Base-by-base conservation (phyloP, 495 filamentous ascomycete species). In the Aspergillus coremiiformis region DNA sequence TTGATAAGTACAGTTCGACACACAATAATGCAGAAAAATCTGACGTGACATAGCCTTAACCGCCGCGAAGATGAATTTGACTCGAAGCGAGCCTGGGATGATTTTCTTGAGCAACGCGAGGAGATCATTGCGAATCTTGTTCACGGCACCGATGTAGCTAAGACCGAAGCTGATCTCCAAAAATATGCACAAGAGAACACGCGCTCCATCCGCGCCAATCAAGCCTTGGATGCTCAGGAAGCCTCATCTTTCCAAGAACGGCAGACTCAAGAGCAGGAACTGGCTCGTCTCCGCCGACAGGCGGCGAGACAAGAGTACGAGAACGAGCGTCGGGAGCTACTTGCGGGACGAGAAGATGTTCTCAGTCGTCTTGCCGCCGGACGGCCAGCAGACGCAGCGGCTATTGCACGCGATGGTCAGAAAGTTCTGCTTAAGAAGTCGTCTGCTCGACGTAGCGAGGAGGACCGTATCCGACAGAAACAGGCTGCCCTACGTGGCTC, bases 101-200 rank as follows among this genome's bases (percentile, higher is more conserved):
- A 97, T 67, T 96, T 97, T 71, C 82, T 97, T 23, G 89, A 97
- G 67, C 83, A 87, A 57, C 87, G 96, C 23, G 93, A 99, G 72
- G 81, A 86, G 54, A 79, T 94, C 45, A 90, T 90, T 17, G 90
- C 90, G 66, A 91, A 94, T 59, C 78, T 99, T 1, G 84, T 96
- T 10, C 73, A 79, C 42, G 82, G 86, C 15, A 80, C 74, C 45
- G 85, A 89, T 29, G 76, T 86, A 0, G 77, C 77, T 5, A 82
- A 82, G 47, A 82, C 90, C 0, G 86, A 95, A 71, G 67, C 74
- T 37, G 78, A 80, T 49, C 77, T 97, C 29, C 66, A 77, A 41
- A 71, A 68, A 46, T 95, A 88, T 58, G 73, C 82, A 55, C 74
- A 83, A 43, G 81, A 81, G 37, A 87, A 95, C 69, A 72, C 76